Evolutionary conservation across 2,329 filamentous ascomycete species (phyloP).

Genomic region (Colletotrichum sp.): DNA sequence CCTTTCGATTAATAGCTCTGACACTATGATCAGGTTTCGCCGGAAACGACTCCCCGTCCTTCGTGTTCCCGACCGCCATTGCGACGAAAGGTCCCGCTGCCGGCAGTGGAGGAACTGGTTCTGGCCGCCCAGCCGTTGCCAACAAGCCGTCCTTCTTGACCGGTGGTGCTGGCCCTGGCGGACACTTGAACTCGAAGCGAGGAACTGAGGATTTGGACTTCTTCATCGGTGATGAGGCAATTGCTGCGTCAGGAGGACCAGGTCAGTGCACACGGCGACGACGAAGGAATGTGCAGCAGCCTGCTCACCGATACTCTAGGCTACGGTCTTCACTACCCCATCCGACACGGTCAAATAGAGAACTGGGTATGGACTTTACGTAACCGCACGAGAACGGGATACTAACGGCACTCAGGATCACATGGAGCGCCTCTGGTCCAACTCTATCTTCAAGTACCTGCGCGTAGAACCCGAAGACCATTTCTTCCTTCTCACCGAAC

Average conservation of each 20-base stretch:
- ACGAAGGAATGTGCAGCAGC: not conserved
- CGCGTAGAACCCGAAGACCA: slow-evolving; percentile 98
- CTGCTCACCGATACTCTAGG: slow-evolving; percentile 53
- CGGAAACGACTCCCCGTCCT: slow-evolving; percentile 98
- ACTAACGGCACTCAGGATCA: slow-evolving; percentile 71
- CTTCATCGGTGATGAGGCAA: slow-evolving; percentile 97
- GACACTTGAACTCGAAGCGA: slow-evolving; percentile 88
- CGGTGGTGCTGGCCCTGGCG: slow-evolving; percentile 81
- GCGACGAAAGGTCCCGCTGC: slow-evolving; percentile 85
- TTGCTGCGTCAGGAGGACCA: slow-evolving; percentile 82
- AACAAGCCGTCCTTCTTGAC: slow-evolving; percentile 97
- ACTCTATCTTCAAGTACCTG: slow-evolving; percentile 99
- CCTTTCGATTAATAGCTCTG: slow-evolving; percentile 28
- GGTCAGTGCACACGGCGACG: slow-evolving; percentile 54
- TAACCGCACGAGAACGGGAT: not conserved
- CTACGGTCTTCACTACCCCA: slow-evolving; percentile 96
- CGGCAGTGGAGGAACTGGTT: slow-evolving; percentile 77
- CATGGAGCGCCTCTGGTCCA: slow-evolving; percentile 99
- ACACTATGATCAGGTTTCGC: slow-evolving; percentile 75
- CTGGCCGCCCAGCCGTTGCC: slow-evolving; percentile 85
- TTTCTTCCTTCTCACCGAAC: slow-evolving; percentile 97
- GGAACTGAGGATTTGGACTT: slow-evolving; percentile 98
- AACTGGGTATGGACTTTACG: slow-evolving; percentile 76
- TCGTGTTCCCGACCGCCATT: slow-evolving; percentile 98
- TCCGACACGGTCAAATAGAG: slow-evolving; percentile 97